Base-by-base conservation (phyloP, 352 stramenopile genomes). In the Globisporangium nunn region DNA sequence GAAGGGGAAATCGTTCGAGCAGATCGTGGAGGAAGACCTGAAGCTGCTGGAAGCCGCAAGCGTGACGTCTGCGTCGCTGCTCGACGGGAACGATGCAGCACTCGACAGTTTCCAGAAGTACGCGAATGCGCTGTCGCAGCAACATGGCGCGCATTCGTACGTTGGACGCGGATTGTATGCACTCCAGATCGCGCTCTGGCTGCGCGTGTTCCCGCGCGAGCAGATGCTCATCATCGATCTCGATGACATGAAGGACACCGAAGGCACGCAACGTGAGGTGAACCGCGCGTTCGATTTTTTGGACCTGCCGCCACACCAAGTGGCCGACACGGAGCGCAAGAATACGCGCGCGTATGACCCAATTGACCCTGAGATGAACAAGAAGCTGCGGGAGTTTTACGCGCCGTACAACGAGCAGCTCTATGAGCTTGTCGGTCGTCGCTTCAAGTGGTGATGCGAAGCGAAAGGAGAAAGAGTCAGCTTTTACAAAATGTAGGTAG, bases 81-180 rank as follows among this genome's bases (percentile, higher is more conserved):
- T 64, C 12, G 61, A 69, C 28, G 52, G 46, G 11, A 49, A 54
- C 17, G 50, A 59, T n/a, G 62, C 54, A 17, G 63, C 52, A 14
- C 52, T 65, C 30, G 54, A 78, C 43, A 43, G 39, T 10, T 85
- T 85, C 59, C 71, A 81, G 53, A 14, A 8, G 14, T 85, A 85
- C 61, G 71, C 66, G 3, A 63, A 81, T 54, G 58, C 54, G 14
- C 60, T 85, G 10, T 67, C 75, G 29, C 65, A 72, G 54, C 45
- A 62, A 12, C 76, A 91, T 53, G 83, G 81, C 46, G 67, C 68
- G 6, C 90, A 98, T 68, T 91, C 87, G 58, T 78, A 95, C 44
- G 56, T 98, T 0, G 81, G 78, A 8, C 78, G 94, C 33, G 94
- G 94, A 0, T 66, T 98, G 48, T 98, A 98, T 69, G 91, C 83